Evolutionary conservation across 2,329 filamentous ascomycete genomes (phyloP).

Genomic region (Aotearoamyces nothofagi): DNA sequence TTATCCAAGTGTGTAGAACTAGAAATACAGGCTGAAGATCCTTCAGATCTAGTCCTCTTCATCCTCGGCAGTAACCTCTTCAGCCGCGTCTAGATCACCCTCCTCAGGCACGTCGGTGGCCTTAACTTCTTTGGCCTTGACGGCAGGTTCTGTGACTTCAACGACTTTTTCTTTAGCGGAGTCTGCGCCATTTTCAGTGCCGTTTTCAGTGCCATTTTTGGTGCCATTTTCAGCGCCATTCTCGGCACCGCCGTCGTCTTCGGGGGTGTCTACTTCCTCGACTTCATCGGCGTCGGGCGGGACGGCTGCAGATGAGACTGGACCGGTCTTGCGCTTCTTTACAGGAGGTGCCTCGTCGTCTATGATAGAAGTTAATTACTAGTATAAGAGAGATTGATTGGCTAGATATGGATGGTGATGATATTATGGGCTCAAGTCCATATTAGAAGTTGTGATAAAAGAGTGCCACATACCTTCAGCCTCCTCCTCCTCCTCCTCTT

Average conservation of each 20-base stretch:
- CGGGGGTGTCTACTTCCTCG: background rate
- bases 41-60: constrained; percentile 1
- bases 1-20: no score
- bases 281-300: constrained; percentile 1
- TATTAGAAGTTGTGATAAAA: background rate
- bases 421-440: background rate
- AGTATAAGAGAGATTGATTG: background rate
- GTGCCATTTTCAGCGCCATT: background rate
- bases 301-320: background rate
- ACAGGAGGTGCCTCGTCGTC: constrained; percentile 1
- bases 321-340: constrained; percentile 2
- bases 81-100: constrained; percentile 1
- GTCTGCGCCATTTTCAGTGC: no score
- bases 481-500: constrained; percentile 1
- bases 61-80: constrained; percentile 1
- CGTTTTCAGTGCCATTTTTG: background rate
- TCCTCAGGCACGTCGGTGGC: background rate
- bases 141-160: no score
- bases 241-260: constrained; percentile 1
- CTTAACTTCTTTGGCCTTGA: constrained; percentile 1
- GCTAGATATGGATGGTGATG: background rate
- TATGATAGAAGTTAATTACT: background rate
- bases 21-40: no score
- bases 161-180: no score
- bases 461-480: background rate